Conservation (phyloP, 257 asterid species). For the Handroanthus guayacan region DNA sequence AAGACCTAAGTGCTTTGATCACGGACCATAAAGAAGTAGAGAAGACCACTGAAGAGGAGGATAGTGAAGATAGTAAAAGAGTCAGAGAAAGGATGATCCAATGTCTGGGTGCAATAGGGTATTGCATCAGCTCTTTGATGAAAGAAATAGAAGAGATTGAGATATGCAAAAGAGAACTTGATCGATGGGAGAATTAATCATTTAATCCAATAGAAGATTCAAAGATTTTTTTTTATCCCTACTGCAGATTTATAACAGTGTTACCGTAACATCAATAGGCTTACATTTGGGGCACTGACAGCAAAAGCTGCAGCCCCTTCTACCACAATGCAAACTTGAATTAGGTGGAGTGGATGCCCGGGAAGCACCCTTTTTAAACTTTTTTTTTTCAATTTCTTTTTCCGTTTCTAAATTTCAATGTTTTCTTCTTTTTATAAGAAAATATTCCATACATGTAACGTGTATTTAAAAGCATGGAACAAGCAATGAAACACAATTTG, state of each 20-base stretch:
- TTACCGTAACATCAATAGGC: neutral
- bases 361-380: no score
- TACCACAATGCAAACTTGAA: neutral
- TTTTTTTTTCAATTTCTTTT: no score
- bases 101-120: conserved; percentile 44
- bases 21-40: conserved; percentile 30
- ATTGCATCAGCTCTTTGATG: conserved; percentile 45
- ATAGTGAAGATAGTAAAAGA: conserved; percentile 30
- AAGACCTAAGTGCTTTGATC: neutral
- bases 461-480: no score
- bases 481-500: no score
- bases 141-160: conserved; percentile 42
- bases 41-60: conserved; percentile 24
- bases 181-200: conserved; percentile 41
- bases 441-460: no score
- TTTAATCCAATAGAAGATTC: neutral
- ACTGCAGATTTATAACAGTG: neutral
- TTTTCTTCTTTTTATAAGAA: no score
- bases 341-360: no score
- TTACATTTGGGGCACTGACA: neutral
- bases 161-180: conserved; percentile 38
- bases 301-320: neutral
- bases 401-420: no score
- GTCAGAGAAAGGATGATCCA: conserved; percentile 28
- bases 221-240: neutral